Conservation (phyloP, 2,329 filamentous ascomycete genomes). For the Huntiella omanensis region DNA sequence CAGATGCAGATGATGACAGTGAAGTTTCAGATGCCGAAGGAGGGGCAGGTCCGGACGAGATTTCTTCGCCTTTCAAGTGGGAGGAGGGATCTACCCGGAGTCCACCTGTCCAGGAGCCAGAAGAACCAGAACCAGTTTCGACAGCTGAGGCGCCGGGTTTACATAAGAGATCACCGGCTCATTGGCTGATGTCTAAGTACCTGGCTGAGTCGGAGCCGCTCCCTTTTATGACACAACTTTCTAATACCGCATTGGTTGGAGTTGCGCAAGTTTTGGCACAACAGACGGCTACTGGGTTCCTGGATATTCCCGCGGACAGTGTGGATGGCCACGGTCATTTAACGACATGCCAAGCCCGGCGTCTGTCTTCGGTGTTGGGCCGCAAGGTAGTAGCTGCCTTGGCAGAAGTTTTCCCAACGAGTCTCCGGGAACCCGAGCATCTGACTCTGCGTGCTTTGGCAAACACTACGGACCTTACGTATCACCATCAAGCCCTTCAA, state of each 20-base stretch:
- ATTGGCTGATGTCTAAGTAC: slow-evolving; percentile 33
- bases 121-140: slow-evolving; percentile 28
- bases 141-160: slow-evolving; percentile 31
- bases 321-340: not conserved
- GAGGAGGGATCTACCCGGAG: slow-evolving; percentile 35
- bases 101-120: slow-evolving; percentile 30
- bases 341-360: slow-evolving; percentile 2
- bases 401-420: slow-evolving; percentile 25
- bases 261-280: slow-evolving; percentile 55
- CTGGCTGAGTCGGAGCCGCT: slow-evolving; percentile 41
- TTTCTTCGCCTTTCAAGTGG: slow-evolving; percentile 30
- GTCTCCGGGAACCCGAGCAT: slow-evolving; percentile 23
- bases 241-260: slow-evolving; percentile 43
- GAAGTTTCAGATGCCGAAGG: slow-evolving; percentile 37
- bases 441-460: slow-evolving; percentile 28
- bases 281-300: slow-evolving; percentile 38
- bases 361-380: slow-evolving; percentile 23
- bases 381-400: slow-evolving; percentile 31
- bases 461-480: slow-evolving; percentile 35
- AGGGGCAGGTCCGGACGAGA: slow-evolving; percentile 29
- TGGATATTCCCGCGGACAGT: slow-evolving; percentile 19
- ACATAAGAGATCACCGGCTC: slow-evolving; percentile 27
- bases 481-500: slow-evolving; percentile 28
- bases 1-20: slow-evolving; percentile 31
- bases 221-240: slow-evolving; percentile 24